Conservation (phyloP, 2,329 filamentous ascomycete species). For the Decorospora gaudefroyi region DNA sequence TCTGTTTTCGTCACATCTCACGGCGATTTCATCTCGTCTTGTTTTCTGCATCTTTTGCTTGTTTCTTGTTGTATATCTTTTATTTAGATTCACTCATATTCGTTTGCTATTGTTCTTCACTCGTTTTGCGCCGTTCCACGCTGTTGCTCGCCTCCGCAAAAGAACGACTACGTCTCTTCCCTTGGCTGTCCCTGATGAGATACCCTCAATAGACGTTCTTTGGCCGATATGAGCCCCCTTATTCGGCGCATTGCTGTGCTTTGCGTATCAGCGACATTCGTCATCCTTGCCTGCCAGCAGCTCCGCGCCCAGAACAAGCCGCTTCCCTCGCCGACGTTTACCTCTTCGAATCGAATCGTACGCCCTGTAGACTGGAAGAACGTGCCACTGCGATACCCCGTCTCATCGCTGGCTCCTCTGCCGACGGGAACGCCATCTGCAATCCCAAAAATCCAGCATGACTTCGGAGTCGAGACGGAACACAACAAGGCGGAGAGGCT, state of each 20-base stretch:
- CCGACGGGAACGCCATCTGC: constrained; percentile 36
- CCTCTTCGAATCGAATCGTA: constrained; percentile 34
- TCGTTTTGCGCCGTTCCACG: constrained; percentile 3
- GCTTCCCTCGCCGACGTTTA: constrained; percentile 29
- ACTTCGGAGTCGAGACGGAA: constrained; percentile 43
- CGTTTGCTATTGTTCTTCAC: neutral
- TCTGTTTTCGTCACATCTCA: constrained; percentile 6
- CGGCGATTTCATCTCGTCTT: constrained; percentile 1
- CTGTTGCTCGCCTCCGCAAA: neutral
- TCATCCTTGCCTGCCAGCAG: constrained; percentile 41
- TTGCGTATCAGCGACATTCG: constrained; percentile 30
- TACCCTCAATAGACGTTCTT: constrained; percentile 5
- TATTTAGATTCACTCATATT: neutral
- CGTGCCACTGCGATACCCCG: constrained; percentile 37
- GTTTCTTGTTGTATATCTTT: neutral
- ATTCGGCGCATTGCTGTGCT: constrained; percentile 39
- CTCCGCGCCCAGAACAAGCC: constrained; percentile 23
- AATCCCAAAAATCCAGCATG: constrained; percentile 47
- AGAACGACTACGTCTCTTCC: neutral
- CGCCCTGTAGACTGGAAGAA: constrained; percentile 43
- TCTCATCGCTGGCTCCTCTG: constrained; percentile 39
- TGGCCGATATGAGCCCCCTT: constrained; percentile 32
- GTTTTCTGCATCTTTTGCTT: neutral
- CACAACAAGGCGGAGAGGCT: constrained; percentile 40
- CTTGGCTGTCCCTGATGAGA: constrained; percentile 1